Conservation (phyloP, 305 asterid genomes). For the Withania somnifera region DNA sequence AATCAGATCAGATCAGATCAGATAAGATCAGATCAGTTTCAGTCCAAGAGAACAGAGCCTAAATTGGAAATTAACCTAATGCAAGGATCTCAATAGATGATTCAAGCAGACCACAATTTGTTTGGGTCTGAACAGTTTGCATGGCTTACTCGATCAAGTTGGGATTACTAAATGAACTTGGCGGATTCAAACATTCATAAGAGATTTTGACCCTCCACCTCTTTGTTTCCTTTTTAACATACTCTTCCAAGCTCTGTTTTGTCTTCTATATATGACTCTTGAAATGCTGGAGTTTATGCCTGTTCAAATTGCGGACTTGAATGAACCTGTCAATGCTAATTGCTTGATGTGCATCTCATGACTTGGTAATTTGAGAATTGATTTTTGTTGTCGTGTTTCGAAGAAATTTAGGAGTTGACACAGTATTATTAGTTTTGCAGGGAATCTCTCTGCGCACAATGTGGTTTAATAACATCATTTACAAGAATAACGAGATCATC, state of each 20-base stretch:
- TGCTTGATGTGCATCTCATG: background rate
- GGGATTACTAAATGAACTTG: background rate
- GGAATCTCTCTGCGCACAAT: background rate
- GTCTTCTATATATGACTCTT: background rate
- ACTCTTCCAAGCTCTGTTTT: background rate
- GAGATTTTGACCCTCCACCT: background rate
- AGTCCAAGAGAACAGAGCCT: no score
- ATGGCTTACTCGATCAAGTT: background rate
- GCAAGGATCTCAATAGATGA: background rate
- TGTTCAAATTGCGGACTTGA: background rate
- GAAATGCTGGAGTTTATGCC: background rate
- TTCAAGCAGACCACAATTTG: background rate
- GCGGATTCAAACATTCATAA: background rate
- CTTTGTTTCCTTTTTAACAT: background rate
- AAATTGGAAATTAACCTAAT: background rate
- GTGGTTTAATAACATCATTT: background rate
- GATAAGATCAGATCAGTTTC: no score
- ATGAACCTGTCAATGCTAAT: background rate
- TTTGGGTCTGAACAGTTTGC: background rate
- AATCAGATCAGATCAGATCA: no score
- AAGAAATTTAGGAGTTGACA: background rate
- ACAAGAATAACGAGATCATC: background rate
- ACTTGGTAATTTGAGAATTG: background rate
- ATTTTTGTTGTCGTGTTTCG: background rate
- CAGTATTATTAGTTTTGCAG: background rate